phyloP scores from a whole-genome alignment of 1,139 yeast species.

The Zygoascus sp. region DNA sequence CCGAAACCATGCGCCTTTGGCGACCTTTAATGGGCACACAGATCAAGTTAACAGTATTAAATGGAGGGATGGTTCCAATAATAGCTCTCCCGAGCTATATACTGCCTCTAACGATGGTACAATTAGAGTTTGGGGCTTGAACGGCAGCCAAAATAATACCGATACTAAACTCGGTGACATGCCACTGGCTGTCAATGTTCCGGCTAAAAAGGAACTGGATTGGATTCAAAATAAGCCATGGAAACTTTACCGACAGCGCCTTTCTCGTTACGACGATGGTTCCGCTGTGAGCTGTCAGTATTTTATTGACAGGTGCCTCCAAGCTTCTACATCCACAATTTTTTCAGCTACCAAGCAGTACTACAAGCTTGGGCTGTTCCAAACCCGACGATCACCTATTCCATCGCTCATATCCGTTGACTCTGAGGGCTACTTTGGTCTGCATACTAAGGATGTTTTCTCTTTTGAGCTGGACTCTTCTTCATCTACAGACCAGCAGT shows the following conservation, averaged over 20 bases:
- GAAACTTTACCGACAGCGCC: conserved; percentile 32
- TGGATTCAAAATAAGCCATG: conserved; percentile 33
- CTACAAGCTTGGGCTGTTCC: conserved; percentile 23
- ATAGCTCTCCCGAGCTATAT: conserved; percentile 39
- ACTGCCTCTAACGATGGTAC: conserved; percentile 70
- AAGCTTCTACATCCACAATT: conserved; percentile 27
- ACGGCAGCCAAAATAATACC: neutral
- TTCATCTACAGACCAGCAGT: conserved; percentile 7
- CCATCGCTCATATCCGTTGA: conserved; percentile 26
- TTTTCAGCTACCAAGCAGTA: conserved; percentile 33
- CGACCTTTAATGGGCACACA: conserved; percentile 53
- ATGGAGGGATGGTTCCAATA: conserved; percentile 49
- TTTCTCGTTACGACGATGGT: conserved; percentile 28
- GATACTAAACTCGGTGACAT: neutral
- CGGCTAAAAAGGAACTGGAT: conserved; percentile 16
- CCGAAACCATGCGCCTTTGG: conserved; percentile 49
- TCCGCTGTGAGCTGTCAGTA: conserved; percentile 23
- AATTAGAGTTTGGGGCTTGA: conserved; percentile 66
- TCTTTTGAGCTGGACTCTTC: conserved; percentile 8
- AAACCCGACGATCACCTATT: conserved; percentile 9
- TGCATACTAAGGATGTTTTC: conserved; percentile 20
- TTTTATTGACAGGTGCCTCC: conserved; percentile 24
- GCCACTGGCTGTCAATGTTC: neutral
- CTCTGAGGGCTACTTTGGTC: conserved; percentile 29
- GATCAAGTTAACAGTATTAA: conserved; percentile 53